Evolutionary conservation across 805 yeast species (phyloP).

Genomic region (Candida tibetensis): DNA sequence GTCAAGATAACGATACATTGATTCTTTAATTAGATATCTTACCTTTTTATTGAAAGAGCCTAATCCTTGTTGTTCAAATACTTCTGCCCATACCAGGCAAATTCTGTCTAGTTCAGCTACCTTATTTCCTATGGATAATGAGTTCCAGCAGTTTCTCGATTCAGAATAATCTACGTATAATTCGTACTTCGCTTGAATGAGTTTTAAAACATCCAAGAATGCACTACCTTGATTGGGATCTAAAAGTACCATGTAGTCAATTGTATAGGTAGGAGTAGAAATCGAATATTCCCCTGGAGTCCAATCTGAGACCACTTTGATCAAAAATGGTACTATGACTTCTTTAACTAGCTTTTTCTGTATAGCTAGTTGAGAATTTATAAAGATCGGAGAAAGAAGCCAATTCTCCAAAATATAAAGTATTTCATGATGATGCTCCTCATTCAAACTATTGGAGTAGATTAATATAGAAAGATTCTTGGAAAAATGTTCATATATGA

Average conservation of each 20-base stretch:
- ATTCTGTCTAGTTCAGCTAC: constrained; percentile 6
- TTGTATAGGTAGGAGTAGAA: constrained; percentile 13
- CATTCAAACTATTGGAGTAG: neutral
- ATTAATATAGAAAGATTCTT: neutral
- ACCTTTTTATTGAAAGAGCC: neutral
- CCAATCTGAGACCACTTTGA: constrained; percentile 14
- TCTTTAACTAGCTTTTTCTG: constrained; percentile 15
- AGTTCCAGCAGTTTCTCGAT: neutral
- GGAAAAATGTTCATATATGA: constrained; percentile 11
- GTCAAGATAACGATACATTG: neutral
- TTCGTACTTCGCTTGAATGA: constrained; percentile 10
- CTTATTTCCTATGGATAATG: neutral
- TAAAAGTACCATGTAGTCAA: constrained; percentile 20
- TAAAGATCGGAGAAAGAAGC: constrained; percentile 14
- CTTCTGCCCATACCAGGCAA: constrained; percentile 13
- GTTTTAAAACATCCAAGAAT: constrained; percentile 6
- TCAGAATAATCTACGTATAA: constrained; percentile 8
- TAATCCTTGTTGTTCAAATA: constrained; percentile 12
- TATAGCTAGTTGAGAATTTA: constrained; percentile 11
- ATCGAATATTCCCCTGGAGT: constrained; percentile 8
- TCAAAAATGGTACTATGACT: constrained; percentile 18
- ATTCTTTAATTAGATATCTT: neutral
- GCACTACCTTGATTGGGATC: constrained; percentile 8
- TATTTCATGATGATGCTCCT: constrained; percentile 6
- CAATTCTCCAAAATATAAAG: constrained; percentile 15